These are phyloP conservation scores for Paecilomyces sp. DNA, from an alignment of 2,329 filamentous ascomycete genomes.

Conservation along the genomic window DNA sequence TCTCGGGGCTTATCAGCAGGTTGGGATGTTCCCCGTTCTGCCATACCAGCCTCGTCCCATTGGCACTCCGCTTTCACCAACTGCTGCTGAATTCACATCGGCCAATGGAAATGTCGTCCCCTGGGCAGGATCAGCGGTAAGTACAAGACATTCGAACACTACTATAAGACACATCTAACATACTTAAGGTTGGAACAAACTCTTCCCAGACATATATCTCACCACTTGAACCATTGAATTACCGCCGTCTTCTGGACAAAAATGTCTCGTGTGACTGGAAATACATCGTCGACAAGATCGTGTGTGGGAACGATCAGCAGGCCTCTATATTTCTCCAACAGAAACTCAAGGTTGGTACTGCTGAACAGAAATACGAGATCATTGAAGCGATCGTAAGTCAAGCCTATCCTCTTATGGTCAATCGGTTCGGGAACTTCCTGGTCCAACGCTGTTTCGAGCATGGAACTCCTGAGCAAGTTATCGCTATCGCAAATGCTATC, in stretches of 20 bases:
- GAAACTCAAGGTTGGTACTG: conserved; percentile 93
- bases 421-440: conserved; percentile 96
- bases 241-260: conserved; percentile 86
- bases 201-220: conserved; percentile 71
- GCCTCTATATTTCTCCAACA: conserved; percentile 98
- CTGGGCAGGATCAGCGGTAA: conserved; percentile 45
- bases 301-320: conserved; percentile 98
- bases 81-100: conserved; percentile 67
- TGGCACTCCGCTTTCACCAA: conserved; percentile 62
- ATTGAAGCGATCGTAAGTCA: conserved; percentile 93
- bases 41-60: conserved; percentile 51
- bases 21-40: conserved; percentile 27
- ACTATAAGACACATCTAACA: conserved; percentile 14
- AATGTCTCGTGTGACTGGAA: conserved; percentile 99
- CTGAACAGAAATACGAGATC: conserved; percentile 94
- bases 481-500: conserved; percentile 90
- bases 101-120: conserved; percentile 14
- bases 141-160: conserved; percentile 23
- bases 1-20: conserved; percentile 24
- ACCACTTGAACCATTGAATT: conserved; percentile 88
- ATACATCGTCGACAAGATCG: conserved; percentile 98
- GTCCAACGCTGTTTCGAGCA: conserved; percentile 99
- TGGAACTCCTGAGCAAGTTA: conserved; percentile 86
- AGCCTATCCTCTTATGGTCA: conserved; percentile 94
- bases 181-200: conserved; percentile 31